Conservation (phyloP, 306 rosid species). For the Cajanus cajan region DNA sequence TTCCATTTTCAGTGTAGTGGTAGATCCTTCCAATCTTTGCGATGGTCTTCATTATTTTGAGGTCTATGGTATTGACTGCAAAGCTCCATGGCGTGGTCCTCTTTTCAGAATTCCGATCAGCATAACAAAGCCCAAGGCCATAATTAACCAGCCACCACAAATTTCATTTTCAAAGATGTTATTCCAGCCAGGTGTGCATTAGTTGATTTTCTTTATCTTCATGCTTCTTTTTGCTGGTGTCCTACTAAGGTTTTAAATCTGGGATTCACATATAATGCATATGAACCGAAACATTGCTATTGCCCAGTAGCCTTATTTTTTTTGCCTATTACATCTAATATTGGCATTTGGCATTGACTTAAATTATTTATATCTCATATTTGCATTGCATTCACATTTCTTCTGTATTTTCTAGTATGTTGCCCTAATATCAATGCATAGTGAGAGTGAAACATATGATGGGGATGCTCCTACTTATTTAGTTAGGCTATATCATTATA, state of each 20-base stretch:
- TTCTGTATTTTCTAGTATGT: conserved; percentile 23
- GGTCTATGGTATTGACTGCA: conserved; percentile 84
- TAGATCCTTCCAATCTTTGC: conserved; percentile 75
- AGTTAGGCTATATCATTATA: background rate
- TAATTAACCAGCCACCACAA: conserved; percentile 59
- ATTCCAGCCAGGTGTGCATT: conserved; percentile 73
- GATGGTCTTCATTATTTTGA: conserved; percentile 92
- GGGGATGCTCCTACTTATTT: conserved; percentile 13
- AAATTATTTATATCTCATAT: conserved; percentile 7
- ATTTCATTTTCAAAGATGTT: conserved; percentile 69
- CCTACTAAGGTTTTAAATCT: conserved; percentile 8
- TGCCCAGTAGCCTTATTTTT: background rate
- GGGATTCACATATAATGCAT: background rate
- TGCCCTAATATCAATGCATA: conserved; percentile 7
- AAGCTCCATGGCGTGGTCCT: conserved; percentile 99
- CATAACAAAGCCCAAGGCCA: conserved; percentile 72
- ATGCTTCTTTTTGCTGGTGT: conserved; percentile 26
- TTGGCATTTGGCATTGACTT: conserved; percentile 11
- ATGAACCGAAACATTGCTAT: conserved; percentile 11
- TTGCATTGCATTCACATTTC: background rate
- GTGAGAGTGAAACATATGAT: background rate
- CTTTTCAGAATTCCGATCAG: conserved; percentile 91
- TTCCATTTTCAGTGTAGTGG: conserved; percentile 65
- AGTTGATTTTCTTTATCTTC: conserved; percentile 19
- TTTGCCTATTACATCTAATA: background rate